A percentile compares a stretch with the other conserved stretches of the same genome.
Conservation (phyloP, 2,329 filamentous ascomycete species). For the Talaromyces sp. region DNA sequence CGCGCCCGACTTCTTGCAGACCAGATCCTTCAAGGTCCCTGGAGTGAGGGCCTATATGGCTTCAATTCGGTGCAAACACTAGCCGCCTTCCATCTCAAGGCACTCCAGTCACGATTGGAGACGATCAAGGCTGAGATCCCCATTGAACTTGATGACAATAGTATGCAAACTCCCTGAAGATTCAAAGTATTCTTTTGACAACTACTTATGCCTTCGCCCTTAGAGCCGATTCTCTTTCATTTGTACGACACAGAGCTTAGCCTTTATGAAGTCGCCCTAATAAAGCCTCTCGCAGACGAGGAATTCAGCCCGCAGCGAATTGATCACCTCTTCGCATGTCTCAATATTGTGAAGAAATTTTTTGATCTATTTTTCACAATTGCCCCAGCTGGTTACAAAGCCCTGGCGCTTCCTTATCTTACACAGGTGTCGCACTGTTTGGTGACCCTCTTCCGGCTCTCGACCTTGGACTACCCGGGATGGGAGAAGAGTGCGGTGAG, state of each 20-base stretch:
- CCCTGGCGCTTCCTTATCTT: not conserved
- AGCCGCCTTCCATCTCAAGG: not conserved
- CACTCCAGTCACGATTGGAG: not conserved
- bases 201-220: not conserved
- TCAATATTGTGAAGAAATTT: not conserved
- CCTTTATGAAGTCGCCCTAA: not conserved
- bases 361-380: not conserved
- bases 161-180: not conserved
- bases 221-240: not conserved
- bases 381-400: not conserved
- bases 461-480: not conserved
- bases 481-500: not conserved
- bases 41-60: not conserved
- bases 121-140: not conserved
- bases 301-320: not conserved
- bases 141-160: not conserved
- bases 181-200: not conserved
- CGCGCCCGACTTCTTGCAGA: not conserved
- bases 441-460: not conserved
- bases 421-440: not conserved
- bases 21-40: not conserved
- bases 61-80: not conserved
- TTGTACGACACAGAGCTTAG: not conserved
- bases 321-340: not conserved
- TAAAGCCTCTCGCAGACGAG: not conserved